Conservation (phyloP, 2,329 filamentous ascomycete species). For the Mycocentrospora acerina region DNA sequence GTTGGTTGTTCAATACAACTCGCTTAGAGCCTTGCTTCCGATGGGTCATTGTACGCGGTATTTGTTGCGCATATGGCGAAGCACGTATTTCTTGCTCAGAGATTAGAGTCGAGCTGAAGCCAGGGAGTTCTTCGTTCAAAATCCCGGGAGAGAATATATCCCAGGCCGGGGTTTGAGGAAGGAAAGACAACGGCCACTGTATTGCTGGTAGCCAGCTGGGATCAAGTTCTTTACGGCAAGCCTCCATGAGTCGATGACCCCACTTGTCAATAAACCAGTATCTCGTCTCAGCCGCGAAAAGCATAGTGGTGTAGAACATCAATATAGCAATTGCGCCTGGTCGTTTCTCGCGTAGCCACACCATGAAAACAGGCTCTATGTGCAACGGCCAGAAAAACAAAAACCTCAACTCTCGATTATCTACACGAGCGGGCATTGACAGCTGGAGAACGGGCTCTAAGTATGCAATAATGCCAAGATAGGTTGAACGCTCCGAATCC, state of each 20-base stretch:
- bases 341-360: constrained; percentile 31
- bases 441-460: constrained; percentile 24
- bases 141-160: constrained; percentile 1
- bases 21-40: constrained; percentile 4
- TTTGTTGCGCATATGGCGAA: constrained; percentile 5
- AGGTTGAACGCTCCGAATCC: constrained; percentile 16
- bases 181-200: constrained; percentile 29
- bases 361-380: constrained; percentile 34
- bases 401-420: constrained; percentile 39
- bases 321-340: constrained; percentile 41
- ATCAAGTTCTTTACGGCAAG: constrained; percentile 23
- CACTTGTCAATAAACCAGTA: constrained; percentile 46
- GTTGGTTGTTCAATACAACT: neutral
- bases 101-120: neutral
- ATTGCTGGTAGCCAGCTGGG: constrained; percentile 25
- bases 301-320: constrained; percentile 41
- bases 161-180: constrained; percentile 11
- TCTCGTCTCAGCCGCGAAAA: constrained; percentile 35
- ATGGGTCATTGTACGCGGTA: constrained; percentile 4
- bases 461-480: constrained; percentile 15
- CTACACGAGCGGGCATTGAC: constrained; percentile 22
- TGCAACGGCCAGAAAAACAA: constrained; percentile 43
- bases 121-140: too few species aligned
- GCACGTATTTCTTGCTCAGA: neutral
- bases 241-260: constrained; percentile 29